These are phyloP conservation scores for Kokia cookei DNA, from an alignment of 441 rosid genomes.

Conservation along the genomic window DNA sequence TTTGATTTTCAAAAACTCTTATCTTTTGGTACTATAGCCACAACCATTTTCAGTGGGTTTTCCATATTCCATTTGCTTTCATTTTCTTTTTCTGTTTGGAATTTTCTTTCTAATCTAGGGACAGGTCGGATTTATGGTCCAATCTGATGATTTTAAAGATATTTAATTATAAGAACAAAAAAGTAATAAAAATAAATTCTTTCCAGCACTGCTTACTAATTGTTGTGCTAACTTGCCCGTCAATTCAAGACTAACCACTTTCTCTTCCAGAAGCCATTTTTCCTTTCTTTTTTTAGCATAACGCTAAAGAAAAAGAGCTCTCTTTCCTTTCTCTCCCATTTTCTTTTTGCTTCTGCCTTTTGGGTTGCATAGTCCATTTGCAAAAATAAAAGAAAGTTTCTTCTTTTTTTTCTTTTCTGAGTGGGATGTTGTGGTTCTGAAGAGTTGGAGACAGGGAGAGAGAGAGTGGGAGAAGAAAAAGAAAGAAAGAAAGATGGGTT, in stretches of 20 bases:
- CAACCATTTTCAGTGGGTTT: background rate
- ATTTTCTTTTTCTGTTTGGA: background rate
- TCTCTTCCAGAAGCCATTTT: background rate
- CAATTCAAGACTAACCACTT: conserved; percentile 15
- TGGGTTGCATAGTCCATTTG: conserved; percentile 24
- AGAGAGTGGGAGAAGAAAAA: background rate
- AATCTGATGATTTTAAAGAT: background rate
- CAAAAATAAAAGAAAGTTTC: background rate
- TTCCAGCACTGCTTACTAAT: background rate
- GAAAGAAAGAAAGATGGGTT: conserved; percentile 43
- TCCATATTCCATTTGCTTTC: background rate
- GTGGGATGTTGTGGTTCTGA: background rate
- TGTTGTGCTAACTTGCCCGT: conserved; percentile 13
- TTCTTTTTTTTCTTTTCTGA: background rate
- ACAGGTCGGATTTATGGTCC: background rate
- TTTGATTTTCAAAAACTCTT: background rate
- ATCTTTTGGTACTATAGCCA: background rate
- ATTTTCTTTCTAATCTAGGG: background rate
- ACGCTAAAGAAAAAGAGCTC: conserved; percentile 13
- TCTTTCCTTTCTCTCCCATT: background rate
- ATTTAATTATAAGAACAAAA: background rate
- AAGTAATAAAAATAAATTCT: too few relatives aligned
- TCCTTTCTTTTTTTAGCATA: conserved; percentile 11
- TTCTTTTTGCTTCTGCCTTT: background rate
- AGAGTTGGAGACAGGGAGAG: background rate